Base-by-base conservation (phyloP, 495 filamentous ascomycete species). In the Cetradonia linearis region DNA sequence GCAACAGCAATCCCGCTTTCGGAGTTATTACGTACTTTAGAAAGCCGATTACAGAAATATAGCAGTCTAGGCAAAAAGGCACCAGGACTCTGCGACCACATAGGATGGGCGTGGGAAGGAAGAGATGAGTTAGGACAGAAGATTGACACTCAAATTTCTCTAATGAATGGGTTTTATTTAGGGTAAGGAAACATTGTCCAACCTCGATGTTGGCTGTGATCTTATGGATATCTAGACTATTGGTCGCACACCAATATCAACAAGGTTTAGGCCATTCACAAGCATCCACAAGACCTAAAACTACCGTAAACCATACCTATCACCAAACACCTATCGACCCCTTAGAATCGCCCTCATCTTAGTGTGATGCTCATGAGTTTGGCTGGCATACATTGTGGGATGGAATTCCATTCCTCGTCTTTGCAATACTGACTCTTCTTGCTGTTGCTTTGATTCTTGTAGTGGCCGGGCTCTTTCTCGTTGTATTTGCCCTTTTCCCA, bases 341-440 rank as follows among this genome's bases (percentile, higher is more conserved):
- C 46, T 49, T 23, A 4, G 46, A 49, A 49, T 2, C 27, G n/a
- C n/a, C n/a, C 14, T 16, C 46, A 13, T 23, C 46, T 49, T 6
- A 25, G 11, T 28, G 9, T 49, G 20, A 49, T 27, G 14, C 23
- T 3, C 27, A 25, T 14, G 46, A 25, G 2, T 5, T 49, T 28
- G 46, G 46, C 46, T 14, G 46, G 46, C 46, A 49, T 11, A 5
- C 46, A 14, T 49, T 49, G 46, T 49, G 46, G 46, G 46, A 49
- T 49, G 25, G 46, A 23, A 30, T 49, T 18, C 23, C 20, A 23
- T 49, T 49, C 2, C 46, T 49, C 46, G 11, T 49, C 6, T 49
- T 49, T 16, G 23, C 10, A 7, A 25, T 49, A 25, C 46, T 49
- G 2, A 49, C 25, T 28, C 46, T 30, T 30, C 25, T 49, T 23